phyloP scores from a whole-genome alignment of 2,329 filamentous ascomycete genomes.

The Lachnellula cervina region DNA sequence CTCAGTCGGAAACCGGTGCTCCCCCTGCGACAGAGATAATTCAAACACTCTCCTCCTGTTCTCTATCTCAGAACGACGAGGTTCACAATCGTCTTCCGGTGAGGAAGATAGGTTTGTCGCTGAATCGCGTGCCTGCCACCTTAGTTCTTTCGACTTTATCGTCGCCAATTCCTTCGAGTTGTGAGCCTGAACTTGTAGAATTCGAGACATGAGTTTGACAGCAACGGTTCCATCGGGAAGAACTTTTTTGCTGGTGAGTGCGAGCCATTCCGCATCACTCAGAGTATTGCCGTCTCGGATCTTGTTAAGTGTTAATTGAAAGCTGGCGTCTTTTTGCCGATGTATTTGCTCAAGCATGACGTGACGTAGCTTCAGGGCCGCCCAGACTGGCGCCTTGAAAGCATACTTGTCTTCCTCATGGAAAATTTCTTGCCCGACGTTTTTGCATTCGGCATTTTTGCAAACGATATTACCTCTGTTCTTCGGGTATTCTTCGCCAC shows the following conservation, averaged over 20 bases:
- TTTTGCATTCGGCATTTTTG: conserved; percentile 3
- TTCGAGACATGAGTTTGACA: conserved; percentile 21
- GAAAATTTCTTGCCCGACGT: background rate
- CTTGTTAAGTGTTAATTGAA: conserved; percentile 25
- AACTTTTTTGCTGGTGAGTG: conserved; percentile 13
- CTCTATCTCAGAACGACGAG: background rate
- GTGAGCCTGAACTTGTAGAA: conserved; percentile 12
- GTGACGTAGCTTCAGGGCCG: conserved; percentile 16
- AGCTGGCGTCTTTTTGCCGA: conserved; percentile 24
- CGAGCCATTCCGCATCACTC: conserved; percentile 20
- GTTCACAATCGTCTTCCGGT: background rate
- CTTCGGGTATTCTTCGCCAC: conserved; percentile 10
- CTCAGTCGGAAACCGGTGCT: conserved; percentile 15
- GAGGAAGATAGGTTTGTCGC: conserved; percentile 1
- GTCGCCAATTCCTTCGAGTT: conserved; percentile 10
- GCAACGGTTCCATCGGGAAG: conserved; percentile 13
- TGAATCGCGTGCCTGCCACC: conserved; percentile 17
- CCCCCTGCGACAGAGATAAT: conserved; percentile 7
- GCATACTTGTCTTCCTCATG: conserved; percentile 24
- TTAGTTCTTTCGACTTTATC: conserved; percentile 5
- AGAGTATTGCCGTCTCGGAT: conserved; percentile 21
- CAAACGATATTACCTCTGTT: background rate
- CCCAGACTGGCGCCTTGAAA: conserved; percentile 26
- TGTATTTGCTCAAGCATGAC: conserved; percentile 27
- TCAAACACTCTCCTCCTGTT: conserved; percentile 7